A percentile compares a stretch with the other conserved stretches of the same genome.
Conservation (phyloP, 352 stramenopile genomes). For the Phytophthora boehmeriae region DNA sequence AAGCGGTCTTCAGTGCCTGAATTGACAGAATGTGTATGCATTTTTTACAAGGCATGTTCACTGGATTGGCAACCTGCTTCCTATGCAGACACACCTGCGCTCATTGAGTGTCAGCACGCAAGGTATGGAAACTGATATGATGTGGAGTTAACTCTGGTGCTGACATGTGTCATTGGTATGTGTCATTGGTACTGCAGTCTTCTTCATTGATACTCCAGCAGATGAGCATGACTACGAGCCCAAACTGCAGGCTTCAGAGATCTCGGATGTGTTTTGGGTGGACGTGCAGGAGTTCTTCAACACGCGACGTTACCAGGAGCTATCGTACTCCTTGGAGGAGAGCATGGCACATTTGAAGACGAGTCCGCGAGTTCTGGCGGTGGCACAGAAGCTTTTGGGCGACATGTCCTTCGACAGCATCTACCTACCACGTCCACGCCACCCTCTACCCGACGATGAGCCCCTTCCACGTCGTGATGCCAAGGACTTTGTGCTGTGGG, state of each 20-base stretch:
- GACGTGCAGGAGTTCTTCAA: conserved; percentile 81
- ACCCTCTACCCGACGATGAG: conserved; percentile 47
- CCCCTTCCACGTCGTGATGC: conserved; percentile 38
- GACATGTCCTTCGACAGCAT: conserved; percentile 73
- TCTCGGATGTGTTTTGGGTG: conserved; percentile 85
- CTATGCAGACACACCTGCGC: conserved; percentile 66
- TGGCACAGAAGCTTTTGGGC: conserved; percentile 48
- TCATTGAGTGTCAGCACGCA: conserved; percentile 72
- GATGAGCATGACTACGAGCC: conserved; percentile 54
- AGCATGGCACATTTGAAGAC: conserved; percentile 48
- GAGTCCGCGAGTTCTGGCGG: conserved; percentile 35
- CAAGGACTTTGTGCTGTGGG: conserved; percentile 87
- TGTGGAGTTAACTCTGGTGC: neutral
- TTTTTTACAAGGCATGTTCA: conserved; percentile 55
- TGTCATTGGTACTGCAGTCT: conserved; percentile 46
- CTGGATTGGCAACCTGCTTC: conserved; percentile 65
- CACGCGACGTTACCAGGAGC: conserved; percentile 52
- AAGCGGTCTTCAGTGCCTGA: neutral
- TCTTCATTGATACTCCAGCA: conserved; percentile 61
- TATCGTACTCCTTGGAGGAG: conserved; percentile 66
- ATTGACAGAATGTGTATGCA: neutral
- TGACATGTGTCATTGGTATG: neutral
- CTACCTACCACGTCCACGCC: conserved; percentile 70
- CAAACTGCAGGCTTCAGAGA: conserved; percentile 66
- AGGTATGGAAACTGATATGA: conserved; percentile 29